Conservation (phyloP, 2,329 filamentous ascomycete genomes). For the Thielaviopsis populi region DNA sequence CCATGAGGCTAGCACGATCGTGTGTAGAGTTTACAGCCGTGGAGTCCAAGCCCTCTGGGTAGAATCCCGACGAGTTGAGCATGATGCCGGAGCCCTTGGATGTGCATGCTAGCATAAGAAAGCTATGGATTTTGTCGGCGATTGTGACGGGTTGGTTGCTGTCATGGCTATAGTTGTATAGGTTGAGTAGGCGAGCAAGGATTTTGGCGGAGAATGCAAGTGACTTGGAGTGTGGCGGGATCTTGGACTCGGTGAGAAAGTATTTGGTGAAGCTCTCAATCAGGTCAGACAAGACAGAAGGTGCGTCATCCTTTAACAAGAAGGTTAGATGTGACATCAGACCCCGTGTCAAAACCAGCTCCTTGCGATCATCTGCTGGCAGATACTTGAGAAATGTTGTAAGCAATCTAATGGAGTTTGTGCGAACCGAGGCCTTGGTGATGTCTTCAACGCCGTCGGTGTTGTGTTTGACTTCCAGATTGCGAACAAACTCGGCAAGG, state of each 20-base stretch:
- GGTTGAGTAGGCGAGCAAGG: constrained; percentile 53
- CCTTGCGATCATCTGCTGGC: constrained; percentile 59
- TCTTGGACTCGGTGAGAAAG: constrained; percentile 58
- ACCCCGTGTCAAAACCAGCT: constrained; percentile 66
- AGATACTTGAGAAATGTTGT: constrained; percentile 67
- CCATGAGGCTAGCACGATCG: constrained; percentile 35
- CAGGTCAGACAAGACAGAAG: constrained; percentile 59
- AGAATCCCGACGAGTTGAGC: constrained; percentile 66
- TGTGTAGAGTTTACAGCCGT: constrained; percentile 24
- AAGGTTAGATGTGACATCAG: constrained; percentile 71
- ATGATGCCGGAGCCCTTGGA: constrained; percentile 57
- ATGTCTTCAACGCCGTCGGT: constrained; percentile 45
- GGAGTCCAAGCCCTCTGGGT: constrained; percentile 55
- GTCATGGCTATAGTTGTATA: constrained; percentile 49
- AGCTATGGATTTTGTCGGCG: constrained; percentile 54
- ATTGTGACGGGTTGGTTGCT: constrained; percentile 36
- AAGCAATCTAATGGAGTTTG: constrained; percentile 69
- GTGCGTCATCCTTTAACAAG: constrained; percentile 61
- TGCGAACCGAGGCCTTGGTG: constrained; percentile 62
- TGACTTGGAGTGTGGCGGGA: constrained; percentile 60
- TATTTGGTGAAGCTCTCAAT: constrained; percentile 53
- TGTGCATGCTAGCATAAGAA: constrained; percentile 63
- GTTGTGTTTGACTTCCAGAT: constrained; percentile 54
- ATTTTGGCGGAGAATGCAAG: constrained; percentile 61
- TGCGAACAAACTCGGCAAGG: constrained; percentile 64